These are phyloP conservation scores for Begonia loranthoides DNA, from an alignment of 306 rosid species.

Conservation along the genomic window DNA sequence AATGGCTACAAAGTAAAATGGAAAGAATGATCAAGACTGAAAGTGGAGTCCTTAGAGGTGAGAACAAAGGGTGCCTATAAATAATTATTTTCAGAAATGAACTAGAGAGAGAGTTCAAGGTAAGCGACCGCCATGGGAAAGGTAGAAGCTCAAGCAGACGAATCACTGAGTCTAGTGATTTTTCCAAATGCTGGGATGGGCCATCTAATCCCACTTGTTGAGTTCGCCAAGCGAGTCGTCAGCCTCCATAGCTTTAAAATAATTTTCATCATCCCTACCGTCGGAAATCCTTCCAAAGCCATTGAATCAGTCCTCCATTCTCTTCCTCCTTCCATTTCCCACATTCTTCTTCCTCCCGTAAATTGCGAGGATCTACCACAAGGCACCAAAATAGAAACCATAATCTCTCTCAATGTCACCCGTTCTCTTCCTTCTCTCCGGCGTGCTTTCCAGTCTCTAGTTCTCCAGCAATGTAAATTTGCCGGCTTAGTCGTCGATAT, in stretches of 20 bases:
- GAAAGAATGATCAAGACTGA: too few species aligned
- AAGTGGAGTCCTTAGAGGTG: too few species aligned
- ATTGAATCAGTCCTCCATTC: constrained; percentile 3
- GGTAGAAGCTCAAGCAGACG: background rate
- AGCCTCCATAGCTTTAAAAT: too few species aligned
- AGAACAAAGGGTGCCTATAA: too few species aligned
- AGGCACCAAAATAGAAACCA: background rate
- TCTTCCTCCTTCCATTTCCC: constrained; percentile 3
- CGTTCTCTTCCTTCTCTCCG: constrained; percentile 5
- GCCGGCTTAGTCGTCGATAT: constrained; percentile 2
- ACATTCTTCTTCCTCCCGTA: constrained; percentile 12
- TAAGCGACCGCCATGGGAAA: background rate
- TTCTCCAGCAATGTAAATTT: background rate
- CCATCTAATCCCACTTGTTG: constrained; percentile 29
- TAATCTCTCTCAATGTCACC: constrained; percentile 5
- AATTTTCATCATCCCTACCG: constrained; percentile 12
- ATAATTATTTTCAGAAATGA: too few species aligned
- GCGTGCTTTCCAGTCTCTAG: background rate
- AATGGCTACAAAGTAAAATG: too few species aligned
- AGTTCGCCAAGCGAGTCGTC: constrained; percentile 19
- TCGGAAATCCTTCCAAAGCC: background rate
- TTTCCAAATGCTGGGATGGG: constrained; percentile 41
- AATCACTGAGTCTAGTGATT: constrained; percentile 13
- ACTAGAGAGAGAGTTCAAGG: background rate
- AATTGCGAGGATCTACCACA: constrained; percentile 13